A percentile compares a stretch with the other conserved stretches of the same genome.
Conservation (phyloP, 2,329 filamentous ascomycete genomes). For the Xylariaceae sp. region DNA sequence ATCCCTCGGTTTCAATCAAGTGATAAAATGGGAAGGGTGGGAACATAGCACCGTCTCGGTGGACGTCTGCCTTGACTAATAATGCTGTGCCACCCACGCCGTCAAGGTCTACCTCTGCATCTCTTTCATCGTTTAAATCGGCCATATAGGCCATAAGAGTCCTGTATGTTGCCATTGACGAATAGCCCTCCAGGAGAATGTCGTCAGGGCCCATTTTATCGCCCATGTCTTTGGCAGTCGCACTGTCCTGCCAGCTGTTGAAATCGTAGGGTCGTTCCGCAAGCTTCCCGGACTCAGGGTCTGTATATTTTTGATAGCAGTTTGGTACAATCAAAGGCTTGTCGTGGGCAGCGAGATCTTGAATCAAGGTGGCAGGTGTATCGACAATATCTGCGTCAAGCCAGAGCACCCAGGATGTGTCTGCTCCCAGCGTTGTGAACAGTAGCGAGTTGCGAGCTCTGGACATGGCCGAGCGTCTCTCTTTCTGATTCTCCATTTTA, state of each 20-base stretch:
- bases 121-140: conserved; percentile 52
- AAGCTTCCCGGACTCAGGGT: conserved; percentile 65
- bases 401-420: conserved; percentile 96
- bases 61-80: conserved; percentile 93
- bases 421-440: conserved; percentile 89
- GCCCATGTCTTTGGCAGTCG: conserved; percentile 71
- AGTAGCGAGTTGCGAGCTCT: conserved; percentile 90
- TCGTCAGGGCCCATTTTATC: conserved; percentile 85
- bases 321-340: conserved; percentile 93
- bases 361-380: conserved; percentile 78
- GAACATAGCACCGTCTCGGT: conserved; percentile 98
- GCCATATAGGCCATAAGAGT: conserved; percentile 85
- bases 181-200: conserved; percentile 89
- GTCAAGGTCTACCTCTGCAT: conserved; percentile 72
- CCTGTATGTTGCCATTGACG: conserved; percentile 88
- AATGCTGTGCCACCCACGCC: conserved; percentile 92
- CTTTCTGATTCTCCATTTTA: conserved; percentile 87
- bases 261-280: conserved; percentile 88
- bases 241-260: conserved; percentile 95
- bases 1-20: conserved; percentile 95
- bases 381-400: conserved; percentile 90
- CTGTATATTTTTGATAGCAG: conserved; percentile 84
- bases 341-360: conserved; percentile 84
- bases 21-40: conserved; percentile 95
- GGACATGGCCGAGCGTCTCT: conserved; percentile 83